Evolutionary conservation across 2,329 filamentous ascomycete species (phyloP).

Genomic region (Colletotrichum lindemuthianum): DNA sequence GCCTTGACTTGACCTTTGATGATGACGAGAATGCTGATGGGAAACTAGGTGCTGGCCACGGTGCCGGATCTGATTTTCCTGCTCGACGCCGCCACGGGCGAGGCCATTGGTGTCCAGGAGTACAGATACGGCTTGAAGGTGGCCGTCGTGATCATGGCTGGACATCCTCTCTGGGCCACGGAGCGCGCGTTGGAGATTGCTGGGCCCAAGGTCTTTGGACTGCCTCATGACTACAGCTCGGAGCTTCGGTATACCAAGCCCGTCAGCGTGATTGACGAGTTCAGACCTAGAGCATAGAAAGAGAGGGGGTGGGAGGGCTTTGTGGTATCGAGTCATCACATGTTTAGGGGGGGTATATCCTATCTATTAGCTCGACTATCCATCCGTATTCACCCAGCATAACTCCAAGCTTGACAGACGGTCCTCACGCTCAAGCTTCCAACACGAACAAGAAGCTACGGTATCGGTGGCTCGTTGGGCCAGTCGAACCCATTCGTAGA

Average conservation of each 20-base stretch:
- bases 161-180: constrained; percentile 29
- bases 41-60: constrained; percentile 44
- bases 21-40: not conserved
- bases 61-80: constrained; percentile 55
- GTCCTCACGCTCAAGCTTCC: too few relatives aligned
- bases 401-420: too few relatives aligned
- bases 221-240: constrained; percentile 35
- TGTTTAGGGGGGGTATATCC: too few relatives aligned
- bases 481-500: constrained; percentile 5
- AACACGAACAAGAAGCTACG: not conserved
- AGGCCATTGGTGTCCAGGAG: constrained; percentile 50
- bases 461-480: constrained; percentile 2
- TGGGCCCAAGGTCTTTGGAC: constrained; percentile 35
- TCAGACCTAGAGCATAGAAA: constrained; percentile 7
- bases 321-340: too few relatives aligned
- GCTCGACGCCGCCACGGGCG: constrained; percentile 49
- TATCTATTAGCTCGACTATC: too few relatives aligned
- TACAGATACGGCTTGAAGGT: constrained; percentile 45
- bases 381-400: too few relatives aligned
- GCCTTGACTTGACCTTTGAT: not conserved
- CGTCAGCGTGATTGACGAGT: constrained; percentile 36
- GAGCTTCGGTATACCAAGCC: constrained; percentile 32
- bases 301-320: too few relatives aligned
- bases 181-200: constrained; percentile 39
- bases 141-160: constrained; percentile 35